These are phyloP conservation scores for Diaporthe caulivora DNA, from an alignment of 2,329 filamentous ascomycete genomes.

Conservation along the genomic window DNA sequence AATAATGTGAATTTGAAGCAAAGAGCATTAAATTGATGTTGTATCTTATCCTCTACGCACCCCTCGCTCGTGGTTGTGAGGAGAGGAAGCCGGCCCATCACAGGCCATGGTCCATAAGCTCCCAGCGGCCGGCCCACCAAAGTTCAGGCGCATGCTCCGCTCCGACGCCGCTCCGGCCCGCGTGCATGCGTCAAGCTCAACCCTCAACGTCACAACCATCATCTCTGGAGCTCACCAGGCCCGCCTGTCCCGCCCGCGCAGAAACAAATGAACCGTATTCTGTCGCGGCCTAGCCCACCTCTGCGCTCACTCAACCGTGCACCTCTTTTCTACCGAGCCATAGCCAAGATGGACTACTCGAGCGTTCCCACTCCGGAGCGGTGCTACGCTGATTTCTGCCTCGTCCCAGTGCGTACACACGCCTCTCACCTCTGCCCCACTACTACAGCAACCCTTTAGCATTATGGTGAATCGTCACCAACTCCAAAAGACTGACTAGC, in stretches of 20 bases:
- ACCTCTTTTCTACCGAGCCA: not conserved
- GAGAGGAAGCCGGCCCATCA: not conserved
- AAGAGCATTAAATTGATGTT: not conserved
- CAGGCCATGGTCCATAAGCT: not conserved
- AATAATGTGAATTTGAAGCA: not conserved
- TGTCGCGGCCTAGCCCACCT: not conserved
- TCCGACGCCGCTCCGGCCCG: constrained; percentile 8
- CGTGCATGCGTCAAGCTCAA: not conserved
- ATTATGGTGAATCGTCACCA: not conserved
- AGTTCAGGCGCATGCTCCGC: constrained; percentile 3
- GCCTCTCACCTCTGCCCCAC: not conserved
- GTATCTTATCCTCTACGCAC: not conserved
- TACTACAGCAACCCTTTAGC: not conserved
- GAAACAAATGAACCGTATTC: not conserved
- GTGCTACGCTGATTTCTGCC: constrained; percentile 91
- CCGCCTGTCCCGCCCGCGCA: not conserved
- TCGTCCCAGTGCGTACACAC: constrained; percentile 77
- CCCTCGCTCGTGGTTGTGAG: not conserved
- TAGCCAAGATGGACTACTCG: constrained; percentile 57
- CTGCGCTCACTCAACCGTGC: constrained; percentile 2
- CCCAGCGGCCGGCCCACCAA: constrained; percentile 1
- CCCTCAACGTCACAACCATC: not conserved
- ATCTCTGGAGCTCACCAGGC: too few relatives aligned
- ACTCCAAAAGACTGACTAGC: not conserved
- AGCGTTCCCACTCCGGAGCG: constrained; percentile 74